Evolutionary conservation across 2,329 filamentous ascomycete genomes (phyloP).

Genomic region (Xylaria sp.): DNA sequence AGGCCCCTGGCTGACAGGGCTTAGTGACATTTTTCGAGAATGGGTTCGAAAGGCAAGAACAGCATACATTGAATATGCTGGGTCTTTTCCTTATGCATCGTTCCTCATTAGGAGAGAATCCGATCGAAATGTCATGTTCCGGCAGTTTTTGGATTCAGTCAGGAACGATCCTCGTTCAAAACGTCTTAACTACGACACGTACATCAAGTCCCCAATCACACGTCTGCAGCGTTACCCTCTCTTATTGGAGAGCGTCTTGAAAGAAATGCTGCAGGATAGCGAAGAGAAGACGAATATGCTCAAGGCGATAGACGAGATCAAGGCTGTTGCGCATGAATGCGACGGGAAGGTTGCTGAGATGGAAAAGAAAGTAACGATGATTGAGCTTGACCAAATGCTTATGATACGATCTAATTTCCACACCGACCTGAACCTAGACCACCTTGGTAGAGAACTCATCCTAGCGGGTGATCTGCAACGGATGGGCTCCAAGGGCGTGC

Average conservation of each 20-base stretch:
- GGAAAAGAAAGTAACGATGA: slow-evolving; percentile 86
- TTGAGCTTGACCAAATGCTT: slow-evolving; percentile 82
- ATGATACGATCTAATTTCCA: slow-evolving; percentile 88
- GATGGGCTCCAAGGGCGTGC: slow-evolving; percentile 85
- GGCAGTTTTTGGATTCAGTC: slow-evolving; percentile 80
- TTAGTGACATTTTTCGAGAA: slow-evolving; percentile 96
- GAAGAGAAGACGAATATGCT: slow-evolving; percentile 88
- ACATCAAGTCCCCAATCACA: slow-evolving; percentile 90
- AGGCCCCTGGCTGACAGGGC: slow-evolving; percentile 90
- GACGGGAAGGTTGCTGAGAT: slow-evolving; percentile 92
- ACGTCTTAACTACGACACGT: slow-evolving; percentile 91
- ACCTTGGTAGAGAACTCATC: slow-evolving; percentile 90
- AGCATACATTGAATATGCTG: slow-evolving; percentile 91
- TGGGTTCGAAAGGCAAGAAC: slow-evolving; percentile 94
- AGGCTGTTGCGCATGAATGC: slow-evolving; percentile 85
- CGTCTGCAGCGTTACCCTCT: slow-evolving; percentile 89
- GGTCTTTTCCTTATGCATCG: slow-evolving; percentile 81
- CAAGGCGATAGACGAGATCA: slow-evolving; percentile 90
- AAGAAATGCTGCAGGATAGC: slow-evolving; percentile 80
- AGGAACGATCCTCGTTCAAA: slow-evolving; percentile 79
- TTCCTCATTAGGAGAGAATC: slow-evolving; percentile 84
- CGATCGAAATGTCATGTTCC: slow-evolving; percentile 84
- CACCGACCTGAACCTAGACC: slow-evolving; percentile 86
- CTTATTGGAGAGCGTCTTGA: slow-evolving; percentile 80
- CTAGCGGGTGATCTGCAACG: slow-evolving; percentile 88